Percentiles rank a stretch among this genome's conserved stretches.
These are phyloP conservation scores for Agaricus bisporus DNA, from an alignment of 768 basidiomycete genomes.

Conservation along the genomic window DNA sequence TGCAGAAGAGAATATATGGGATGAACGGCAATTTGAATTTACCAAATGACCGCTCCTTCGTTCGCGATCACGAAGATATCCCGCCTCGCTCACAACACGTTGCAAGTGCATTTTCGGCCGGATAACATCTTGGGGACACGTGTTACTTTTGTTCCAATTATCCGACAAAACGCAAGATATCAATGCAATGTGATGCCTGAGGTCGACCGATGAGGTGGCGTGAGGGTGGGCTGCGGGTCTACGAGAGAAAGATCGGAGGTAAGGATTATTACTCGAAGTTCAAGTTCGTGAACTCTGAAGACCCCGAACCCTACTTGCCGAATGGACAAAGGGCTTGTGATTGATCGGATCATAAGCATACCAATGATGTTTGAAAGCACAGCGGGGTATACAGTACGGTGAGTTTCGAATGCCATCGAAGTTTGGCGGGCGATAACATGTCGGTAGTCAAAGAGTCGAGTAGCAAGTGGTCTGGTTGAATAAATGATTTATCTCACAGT, in stretches of 20 bases:
- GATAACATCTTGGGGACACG: slow-evolving; percentile 8
- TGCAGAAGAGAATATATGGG: neutral
- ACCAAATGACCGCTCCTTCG: neutral
- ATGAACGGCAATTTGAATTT: slow-evolving; percentile 1
- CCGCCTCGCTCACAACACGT: slow-evolving; percentile 11
- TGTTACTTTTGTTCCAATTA: slow-evolving; percentile 7
- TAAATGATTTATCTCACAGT: too few relatives aligned
- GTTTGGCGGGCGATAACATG: too few relatives aligned
- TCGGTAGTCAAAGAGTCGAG: too few relatives aligned
- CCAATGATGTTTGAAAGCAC: too few relatives aligned
- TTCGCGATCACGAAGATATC: neutral
- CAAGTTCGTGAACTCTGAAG: too few relatives aligned
- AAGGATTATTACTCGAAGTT: too few relatives aligned
- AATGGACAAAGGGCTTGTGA: too few relatives aligned
- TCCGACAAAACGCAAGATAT: neutral
- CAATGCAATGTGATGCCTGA: neutral
- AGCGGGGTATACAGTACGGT: too few relatives aligned
- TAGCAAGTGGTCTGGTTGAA: too few relatives aligned
- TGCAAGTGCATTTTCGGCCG: slow-evolving; percentile 6
- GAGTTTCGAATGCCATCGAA: too few relatives aligned
- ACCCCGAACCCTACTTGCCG: too few relatives aligned
- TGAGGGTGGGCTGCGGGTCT: neutral
- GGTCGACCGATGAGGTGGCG: neutral
- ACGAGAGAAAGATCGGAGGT: neutral
- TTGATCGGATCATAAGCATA: too few relatives aligned